Base-by-base conservation (phyloP, 75 land plant genomes). In the Pseudotsuga menziesii region DNA sequence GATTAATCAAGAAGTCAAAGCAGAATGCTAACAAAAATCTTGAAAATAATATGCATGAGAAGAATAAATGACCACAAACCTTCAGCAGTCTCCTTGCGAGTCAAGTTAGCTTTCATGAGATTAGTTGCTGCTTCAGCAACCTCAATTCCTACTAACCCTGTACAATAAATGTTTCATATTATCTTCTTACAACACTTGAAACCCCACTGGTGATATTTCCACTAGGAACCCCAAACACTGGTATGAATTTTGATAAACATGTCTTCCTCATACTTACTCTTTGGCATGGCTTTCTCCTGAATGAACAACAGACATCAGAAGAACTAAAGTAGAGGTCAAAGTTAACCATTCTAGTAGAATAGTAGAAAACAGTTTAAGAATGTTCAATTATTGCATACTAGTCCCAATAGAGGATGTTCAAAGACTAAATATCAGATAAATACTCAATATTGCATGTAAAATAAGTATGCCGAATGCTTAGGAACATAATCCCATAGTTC, bases 171-270 rank as follows among this genome's bases (percentile, higher is more conserved):
- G 71, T 93, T 95, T 20, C 93, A 58, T 19, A 88, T 88, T 14
- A 78, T 81, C 66, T 93, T 93, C 71, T 83, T 84, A 71, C 98
- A 95, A 82, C 98, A 95, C 72, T 89, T 91, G 81, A 89, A 95
- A 39, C 98, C 98, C 98, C 96, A 95, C 70, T 89, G 96, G 36
- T 88, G 89, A 83, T 95, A 93, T 80, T 91, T 93, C 96, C 96
- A 95, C 93, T 91, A 95, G 29, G 98, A 95, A 73, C 98, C 98
- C 98, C 98, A 95, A 54, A 95, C 96, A 78, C 79, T 82, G 4
- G 93, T 93, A 73, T 95, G 98, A 57, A 93, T 95, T 67, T 95
- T 95, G 39, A 89, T 91, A 77, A 80, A 91, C 36, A 93, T 81
- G 80, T 95, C 98, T 79, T 95, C 98, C 61, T 95, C 98, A 72